Conservation (phyloP, 75 land plant species). For the Selaginella tamariscina region DNA sequence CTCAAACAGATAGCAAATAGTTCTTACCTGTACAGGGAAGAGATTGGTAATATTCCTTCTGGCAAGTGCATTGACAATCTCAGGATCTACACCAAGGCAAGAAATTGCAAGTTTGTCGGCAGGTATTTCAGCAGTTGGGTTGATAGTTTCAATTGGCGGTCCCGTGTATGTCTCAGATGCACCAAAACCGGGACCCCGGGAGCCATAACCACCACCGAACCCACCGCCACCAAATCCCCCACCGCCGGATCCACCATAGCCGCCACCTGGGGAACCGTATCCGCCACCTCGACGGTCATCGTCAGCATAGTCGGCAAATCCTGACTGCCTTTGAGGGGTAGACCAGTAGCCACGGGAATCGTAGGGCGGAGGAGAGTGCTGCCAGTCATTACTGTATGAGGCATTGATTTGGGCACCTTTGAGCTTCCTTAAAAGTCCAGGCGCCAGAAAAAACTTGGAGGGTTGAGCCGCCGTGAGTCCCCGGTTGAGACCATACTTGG, state of each 20-base stretch:
- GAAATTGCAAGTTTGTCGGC: constrained; percentile 43
- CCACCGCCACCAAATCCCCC: not conserved
- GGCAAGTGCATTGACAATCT: constrained; percentile 47
- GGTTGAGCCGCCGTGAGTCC: too few species aligned
- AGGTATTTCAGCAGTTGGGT: not conserved
- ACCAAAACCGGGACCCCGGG: not conserved
- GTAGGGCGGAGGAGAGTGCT: not conserved
- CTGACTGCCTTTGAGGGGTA: not conserved
- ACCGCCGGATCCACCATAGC: not conserved
- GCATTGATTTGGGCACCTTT: not conserved
- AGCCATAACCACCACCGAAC: not conserved
- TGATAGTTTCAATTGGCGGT: not conserved
- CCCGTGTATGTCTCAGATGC: not conserved
- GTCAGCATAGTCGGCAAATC: not conserved
- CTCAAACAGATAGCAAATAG: not conserved
- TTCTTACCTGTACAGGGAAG: constrained; percentile 78
- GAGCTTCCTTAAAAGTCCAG: not conserved
- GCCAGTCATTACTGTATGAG: not conserved
- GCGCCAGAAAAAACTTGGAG: not conserved
- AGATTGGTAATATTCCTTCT: constrained; percentile 50
- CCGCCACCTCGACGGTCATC: not conserved
- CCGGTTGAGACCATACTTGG: not conserved
- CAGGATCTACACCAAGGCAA: constrained; percentile 50
- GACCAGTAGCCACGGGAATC: not conserved
- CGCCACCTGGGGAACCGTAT: not conserved